A percentile compares a stretch with the other conserved stretches of the same genome.
These are phyloP conservation scores for Deinandra increscens DNA, from an alignment of 129 eudicot species.

Conservation along the genomic window DNA sequence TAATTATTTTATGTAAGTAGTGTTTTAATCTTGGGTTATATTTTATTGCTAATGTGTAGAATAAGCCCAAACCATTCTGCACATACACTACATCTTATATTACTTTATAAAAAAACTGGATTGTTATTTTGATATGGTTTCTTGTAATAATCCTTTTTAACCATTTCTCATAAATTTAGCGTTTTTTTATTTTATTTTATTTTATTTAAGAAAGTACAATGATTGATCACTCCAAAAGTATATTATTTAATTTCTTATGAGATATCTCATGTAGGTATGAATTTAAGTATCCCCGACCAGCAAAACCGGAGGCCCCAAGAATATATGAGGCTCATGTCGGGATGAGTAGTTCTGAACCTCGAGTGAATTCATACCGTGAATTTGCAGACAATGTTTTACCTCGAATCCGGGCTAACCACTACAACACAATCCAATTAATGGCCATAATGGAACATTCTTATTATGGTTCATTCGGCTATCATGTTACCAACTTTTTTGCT, in stretches of 20 bases:
- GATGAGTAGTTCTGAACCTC: constrained; percentile 91
- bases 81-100: background rate
- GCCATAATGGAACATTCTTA: constrained; percentile 98
- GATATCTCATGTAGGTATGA: constrained; percentile 54
- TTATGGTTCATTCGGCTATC: constrained; percentile 93
- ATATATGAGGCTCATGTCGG: constrained; percentile 99
- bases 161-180: background rate
- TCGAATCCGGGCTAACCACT: constrained; percentile 77
- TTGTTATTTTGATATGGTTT: background rate
- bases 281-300: constrained; percentile 79
- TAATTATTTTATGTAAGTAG: background rate
- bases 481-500: constrained; percentile 89
- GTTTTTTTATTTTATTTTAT: too few relatives aligned
- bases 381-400: constrained; percentile 91
- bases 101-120: background rate
- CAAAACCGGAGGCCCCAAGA: constrained; percentile 73
- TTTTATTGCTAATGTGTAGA: background rate
- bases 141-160: background rate
- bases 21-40: background rate
- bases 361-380: constrained; percentile 78
- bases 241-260: background rate
- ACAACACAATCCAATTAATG: constrained; percentile 93
- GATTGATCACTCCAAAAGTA: background rate
- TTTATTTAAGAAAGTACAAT: background rate
- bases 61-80: background rate